Conservation (phyloP, 441 rosid species). For the Capsella rubella region DNA sequence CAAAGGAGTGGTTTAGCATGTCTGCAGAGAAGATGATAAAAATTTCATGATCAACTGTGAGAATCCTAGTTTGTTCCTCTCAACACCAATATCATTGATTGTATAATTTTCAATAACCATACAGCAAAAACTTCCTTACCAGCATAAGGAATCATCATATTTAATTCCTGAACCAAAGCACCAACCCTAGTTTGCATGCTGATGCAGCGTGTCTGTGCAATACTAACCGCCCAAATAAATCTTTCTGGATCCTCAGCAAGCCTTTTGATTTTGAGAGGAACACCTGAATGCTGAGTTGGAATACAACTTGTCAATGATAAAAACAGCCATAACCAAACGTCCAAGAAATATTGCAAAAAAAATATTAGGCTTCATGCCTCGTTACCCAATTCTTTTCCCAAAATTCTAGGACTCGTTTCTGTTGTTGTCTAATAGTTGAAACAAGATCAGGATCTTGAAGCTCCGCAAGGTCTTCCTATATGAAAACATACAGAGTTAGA, state of each 20-base stretch:
- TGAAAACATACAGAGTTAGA: slow-evolving; percentile 17
- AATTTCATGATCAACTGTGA: background rate
- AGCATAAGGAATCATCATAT: slow-evolving; percentile 94
- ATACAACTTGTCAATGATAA: slow-evolving; percentile 23
- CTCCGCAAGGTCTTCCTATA: slow-evolving; percentile 81
- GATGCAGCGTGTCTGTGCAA: slow-evolving; percentile 84
- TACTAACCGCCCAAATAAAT: slow-evolving; percentile 85
- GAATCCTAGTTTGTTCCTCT: background rate
- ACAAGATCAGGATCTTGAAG: slow-evolving; percentile 85
- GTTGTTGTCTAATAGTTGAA: slow-evolving; percentile 76
- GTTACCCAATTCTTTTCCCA: slow-evolving; percentile 94
- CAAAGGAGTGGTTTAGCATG: slow-evolving; percentile 87
- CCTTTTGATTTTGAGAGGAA: slow-evolving; percentile 86
- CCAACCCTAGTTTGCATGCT: slow-evolving; percentile 82
- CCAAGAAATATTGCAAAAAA: background rate
- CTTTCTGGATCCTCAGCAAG: slow-evolving; percentile 82
- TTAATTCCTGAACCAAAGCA: slow-evolving; percentile 82
- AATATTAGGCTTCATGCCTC: slow-evolving; percentile 27
- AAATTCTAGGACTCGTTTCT: slow-evolving; percentile 69
- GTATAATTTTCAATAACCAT: background rate
- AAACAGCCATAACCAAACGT: slow-evolving; percentile 17
- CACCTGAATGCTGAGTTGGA: slow-evolving; percentile 71
- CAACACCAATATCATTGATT: background rate
- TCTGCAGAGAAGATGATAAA: slow-evolving; percentile 58
- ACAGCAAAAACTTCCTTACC: slow-evolving; percentile 52